Evolutionary conservation across 495 filamentous ascomycete genomes (phyloP).

Genomic region (Evansstolkia leycettana): DNA sequence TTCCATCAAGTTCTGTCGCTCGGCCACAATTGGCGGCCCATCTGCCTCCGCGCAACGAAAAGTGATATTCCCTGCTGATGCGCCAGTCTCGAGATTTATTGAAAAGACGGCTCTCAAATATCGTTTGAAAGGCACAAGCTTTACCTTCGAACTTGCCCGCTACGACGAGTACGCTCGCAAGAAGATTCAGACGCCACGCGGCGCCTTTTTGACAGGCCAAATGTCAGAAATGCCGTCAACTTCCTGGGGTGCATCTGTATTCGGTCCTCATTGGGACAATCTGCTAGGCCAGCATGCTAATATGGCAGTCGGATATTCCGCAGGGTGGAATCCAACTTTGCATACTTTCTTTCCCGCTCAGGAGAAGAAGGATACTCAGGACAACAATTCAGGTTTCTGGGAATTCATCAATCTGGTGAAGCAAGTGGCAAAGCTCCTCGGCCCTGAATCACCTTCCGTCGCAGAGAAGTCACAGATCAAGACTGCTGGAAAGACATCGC

Average conservation of each 20-base stretch:
- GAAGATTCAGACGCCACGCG: not conserved
- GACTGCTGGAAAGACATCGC: not conserved
- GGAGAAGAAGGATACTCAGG: constrained; percentile 1
- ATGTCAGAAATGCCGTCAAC: constrained; percentile 11
- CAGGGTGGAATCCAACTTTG: constrained; percentile 28
- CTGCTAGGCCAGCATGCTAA: constrained; percentile 21
- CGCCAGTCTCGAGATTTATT: constrained; percentile 21
- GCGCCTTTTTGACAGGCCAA: constrained; percentile 2
- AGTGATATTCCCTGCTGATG: constrained; percentile 9
- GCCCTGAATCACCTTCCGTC: constrained; percentile 4
- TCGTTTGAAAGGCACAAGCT: constrained; percentile 31
- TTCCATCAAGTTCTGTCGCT: constrained; percentile 11
- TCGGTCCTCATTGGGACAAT: constrained; percentile 38
- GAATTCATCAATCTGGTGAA: constrained; percentile 23
- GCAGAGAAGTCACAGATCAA: not conserved
- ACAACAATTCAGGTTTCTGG: constrained; percentile 12
- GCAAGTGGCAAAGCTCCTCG: constrained; percentile 16
- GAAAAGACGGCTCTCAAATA: constrained; percentile 41
- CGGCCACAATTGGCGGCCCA: constrained; percentile 8
- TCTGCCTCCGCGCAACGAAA: constrained; percentile 12
- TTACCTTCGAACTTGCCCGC: constrained; percentile 43
- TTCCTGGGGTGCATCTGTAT: constrained; percentile 37
- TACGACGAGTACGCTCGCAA: constrained; percentile 36
- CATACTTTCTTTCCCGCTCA: constrained; percentile 33
- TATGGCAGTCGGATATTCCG: constrained; percentile 14